Percentiles rank a stretch among this genome's conserved stretches.
These are phyloP conservation scores for Cyberlindnera veronae DNA, from an alignment of 805 yeast genomes.

Conservation along the genomic window DNA sequence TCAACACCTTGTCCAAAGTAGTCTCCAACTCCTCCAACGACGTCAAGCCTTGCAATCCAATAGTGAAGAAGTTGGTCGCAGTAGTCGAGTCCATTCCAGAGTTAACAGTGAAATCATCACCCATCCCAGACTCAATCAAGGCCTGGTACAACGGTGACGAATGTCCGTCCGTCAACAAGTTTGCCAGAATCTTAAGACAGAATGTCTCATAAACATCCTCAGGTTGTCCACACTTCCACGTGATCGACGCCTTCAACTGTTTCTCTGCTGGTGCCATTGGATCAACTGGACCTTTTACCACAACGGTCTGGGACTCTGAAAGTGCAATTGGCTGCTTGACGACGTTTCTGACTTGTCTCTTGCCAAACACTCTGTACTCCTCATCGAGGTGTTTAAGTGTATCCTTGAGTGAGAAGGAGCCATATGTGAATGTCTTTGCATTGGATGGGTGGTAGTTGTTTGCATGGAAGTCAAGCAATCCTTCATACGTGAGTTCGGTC, in stretches of 20 bases:
- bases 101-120: constrained; percentile 82
- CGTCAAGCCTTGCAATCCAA: constrained; percentile 80
- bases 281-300: constrained; percentile 74
- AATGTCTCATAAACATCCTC: constrained; percentile 65
- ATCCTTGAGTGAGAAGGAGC: constrained; percentile 60
- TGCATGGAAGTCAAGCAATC: constrained; percentile 72
- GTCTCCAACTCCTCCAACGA: constrained; percentile 44
- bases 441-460: constrained; percentile 86
- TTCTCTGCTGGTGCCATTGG: constrained; percentile 62
- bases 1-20: constrained; percentile 45
- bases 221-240: constrained; percentile 85
- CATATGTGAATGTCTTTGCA: constrained; percentile 83
- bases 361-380: constrained; percentile 52
- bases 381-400: constrained; percentile 57
- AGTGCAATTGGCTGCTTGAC: constrained; percentile 31
- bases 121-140: constrained; percentile 81
- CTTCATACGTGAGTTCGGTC: constrained; percentile 70
- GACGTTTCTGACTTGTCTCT: constrained; percentile 36
- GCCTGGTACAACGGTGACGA: constrained; percentile 84
- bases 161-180: constrained; percentile 83
- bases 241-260: constrained; percentile 77
- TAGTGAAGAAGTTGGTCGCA: constrained; percentile 68
- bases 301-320: constrained; percentile 31
- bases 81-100: constrained; percentile 85
- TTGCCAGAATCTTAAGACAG: constrained; percentile 64